phyloP scores from a whole-genome alignment of 1,284 basidiomycete genomes.

The Veloboletus limbatus region DNA sequence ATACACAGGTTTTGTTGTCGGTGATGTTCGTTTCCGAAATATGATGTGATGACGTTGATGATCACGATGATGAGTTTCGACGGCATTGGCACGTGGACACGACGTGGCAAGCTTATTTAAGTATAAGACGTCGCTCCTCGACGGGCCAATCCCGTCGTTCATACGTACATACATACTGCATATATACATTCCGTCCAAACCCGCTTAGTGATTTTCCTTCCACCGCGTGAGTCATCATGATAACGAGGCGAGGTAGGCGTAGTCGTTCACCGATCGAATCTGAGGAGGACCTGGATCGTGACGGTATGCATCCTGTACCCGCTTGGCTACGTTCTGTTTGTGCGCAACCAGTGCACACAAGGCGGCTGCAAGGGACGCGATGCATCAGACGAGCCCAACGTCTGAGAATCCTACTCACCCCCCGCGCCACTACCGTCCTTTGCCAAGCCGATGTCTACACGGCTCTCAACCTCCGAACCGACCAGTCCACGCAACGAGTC shows the following conservation, averaged over 20 bases:
- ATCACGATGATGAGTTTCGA: slow-evolving; percentile 8
- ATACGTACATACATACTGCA: slow-evolving; percentile 12
- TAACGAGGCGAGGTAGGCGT: slow-evolving; percentile 21
- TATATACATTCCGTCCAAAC: neutral
- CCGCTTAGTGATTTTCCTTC: neutral
- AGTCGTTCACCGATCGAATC: slow-evolving; percentile 12
- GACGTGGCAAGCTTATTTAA: slow-evolving; percentile 3
- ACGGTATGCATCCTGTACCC: slow-evolving; percentile 2
- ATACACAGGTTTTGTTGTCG: neutral
- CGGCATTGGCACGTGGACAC: slow-evolving; percentile 2
- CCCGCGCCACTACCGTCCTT: slow-evolving; percentile 98
- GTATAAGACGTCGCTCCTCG: neutral
- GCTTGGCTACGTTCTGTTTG: slow-evolving; percentile 22
- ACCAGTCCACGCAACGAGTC: slow-evolving; percentile 74
- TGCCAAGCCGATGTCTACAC: slow-evolving; percentile 85
- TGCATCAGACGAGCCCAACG: slow-evolving; percentile 4
- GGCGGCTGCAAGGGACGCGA: slow-evolving; percentile 51
- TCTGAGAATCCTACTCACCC: slow-evolving; percentile 49
- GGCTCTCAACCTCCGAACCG: slow-evolving; percentile 75
- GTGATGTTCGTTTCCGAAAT: neutral
- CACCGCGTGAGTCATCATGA: slow-evolving; percentile 13
- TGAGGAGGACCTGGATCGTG: slow-evolving; percentile 12
- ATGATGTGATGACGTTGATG: slow-evolving; percentile 12
- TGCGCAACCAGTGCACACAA: slow-evolving; percentile 58
- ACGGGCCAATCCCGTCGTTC: no score